Base-by-base conservation (phyloP, 495 filamentous ascomycete species). In the Penicillium angulare region DNA sequence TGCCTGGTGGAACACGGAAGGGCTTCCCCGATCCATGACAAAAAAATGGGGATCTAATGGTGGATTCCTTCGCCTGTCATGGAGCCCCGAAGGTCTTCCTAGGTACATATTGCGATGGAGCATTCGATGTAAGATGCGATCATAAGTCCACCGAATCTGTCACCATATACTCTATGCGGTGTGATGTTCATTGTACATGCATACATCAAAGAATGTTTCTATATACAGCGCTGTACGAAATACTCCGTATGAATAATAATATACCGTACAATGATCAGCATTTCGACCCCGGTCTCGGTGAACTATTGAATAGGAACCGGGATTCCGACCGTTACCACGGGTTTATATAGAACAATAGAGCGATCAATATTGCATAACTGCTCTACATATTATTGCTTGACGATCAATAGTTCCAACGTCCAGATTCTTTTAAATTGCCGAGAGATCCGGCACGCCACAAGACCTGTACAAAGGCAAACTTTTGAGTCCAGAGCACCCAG, bases 1-100 rank as follows among this genome's bases (percentile, higher is more conserved):
- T 32, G 27, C 15, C 42, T 47, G 6, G 27, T 39, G 35, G 50
- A 15, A 35, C 43, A 27, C 50, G 50, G 50, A 46, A 47, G 29
- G 16, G 27, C 26, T 48, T 43, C 43, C 50, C 18, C 34, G 29
- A 32, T 35, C 50, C 36, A 41, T 17, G 22, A n/a, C 42, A 43
- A 53, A 53, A 53, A 36, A 47, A 53, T 42, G 26, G 36, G 43
- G 43, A 26, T 53, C 43, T 52, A n/a, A n/a, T 9, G 20, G 43
- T 48, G 44, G 44, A 26, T 53, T 27, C 8, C 3, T 45, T 35
- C 40, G 18, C 43, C 45, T 39, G 45, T 39, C 33, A 48, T 36
- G 15, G 27, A 15, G 43, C 15, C 4, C 27, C 26, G 27, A 32
- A 31, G 21, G 12, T 20, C n/a, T 45, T 32, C 7, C 10, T 32